Base-by-base conservation (phyloP, 371 early-diverging fungal species). In the Fennellomyces sp. region DNA sequence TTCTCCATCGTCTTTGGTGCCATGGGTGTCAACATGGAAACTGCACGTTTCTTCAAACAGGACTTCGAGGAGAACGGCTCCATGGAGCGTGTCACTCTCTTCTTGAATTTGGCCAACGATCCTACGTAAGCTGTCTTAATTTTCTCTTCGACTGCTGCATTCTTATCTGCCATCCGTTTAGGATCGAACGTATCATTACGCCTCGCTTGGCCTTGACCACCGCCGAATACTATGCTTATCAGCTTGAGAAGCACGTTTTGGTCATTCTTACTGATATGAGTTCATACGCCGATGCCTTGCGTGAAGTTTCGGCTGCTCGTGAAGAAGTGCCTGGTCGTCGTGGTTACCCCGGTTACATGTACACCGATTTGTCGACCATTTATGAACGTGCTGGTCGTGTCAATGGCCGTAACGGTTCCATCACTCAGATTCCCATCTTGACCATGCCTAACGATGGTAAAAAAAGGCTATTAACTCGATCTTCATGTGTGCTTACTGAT, bases 281-380 rank as follows among this genome's bases (percentile, higher is more conserved):
- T 87, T 98, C 99, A 17, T 99, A 99, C 76, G 99, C 99, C 19
- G 99, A 99, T 87, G 99, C 99, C 11, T 85, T 99, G 75, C 95
- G 99, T 90, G 99, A 99, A 76, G 90, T 93, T 10, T 99, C 99
- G 59, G 99, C 99, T 61, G 99, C 99, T 28, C 93, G 99, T 83
- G 99, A 99, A 86, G 99, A 99, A 86, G 99, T 99, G 5, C 99
- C 99, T 7, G 99, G 99, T 75, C 95, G 99, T 82, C 94, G 99
- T 82, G 99, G 99, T 78, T 99, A 99, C 82, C 99, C 99, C 19
- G 99, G 99, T 84, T 99, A 99, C 80, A 99, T 99, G 99, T 99
- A 99, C 87, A 99, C 99, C 29, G 99, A 99, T 89, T 88, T 99
- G 84, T 95, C 99, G 26, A 99, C 99, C 57, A 97, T 99, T 63